Conservation (phyloP, 345 rosid genomes). For the Camelina hispida region DNA sequence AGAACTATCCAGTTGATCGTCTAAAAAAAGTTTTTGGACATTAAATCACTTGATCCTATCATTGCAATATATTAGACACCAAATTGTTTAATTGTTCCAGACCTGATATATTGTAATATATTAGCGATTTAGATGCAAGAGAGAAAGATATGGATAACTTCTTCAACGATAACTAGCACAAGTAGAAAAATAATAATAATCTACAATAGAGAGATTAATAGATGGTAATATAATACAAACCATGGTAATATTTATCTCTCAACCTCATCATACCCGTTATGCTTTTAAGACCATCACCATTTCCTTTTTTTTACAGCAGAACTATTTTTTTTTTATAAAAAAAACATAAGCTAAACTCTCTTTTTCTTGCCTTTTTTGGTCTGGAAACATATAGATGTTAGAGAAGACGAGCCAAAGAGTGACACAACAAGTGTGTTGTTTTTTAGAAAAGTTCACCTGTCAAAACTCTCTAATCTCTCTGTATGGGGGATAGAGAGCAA, state of each 20-base stretch:
- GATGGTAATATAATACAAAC: constrained; percentile 32
- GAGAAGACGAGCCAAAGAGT: constrained; percentile 24
- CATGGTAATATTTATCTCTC: constrained; percentile 31
- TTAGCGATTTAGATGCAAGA: constrained; percentile 28
- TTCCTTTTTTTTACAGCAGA: constrained; percentile 31
- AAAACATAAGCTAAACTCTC: constrained; percentile 28
- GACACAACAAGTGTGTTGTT: constrained; percentile 28
- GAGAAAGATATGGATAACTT: background rate
- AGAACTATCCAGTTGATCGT: too few species aligned
- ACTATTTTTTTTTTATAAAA: constrained; percentile 1
- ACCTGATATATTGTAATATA: constrained; percentile 29
- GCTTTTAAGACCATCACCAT: constrained; percentile 35
- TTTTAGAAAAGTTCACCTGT: constrained; percentile 32
- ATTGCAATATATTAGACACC: too few species aligned
- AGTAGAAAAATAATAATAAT: constrained; percentile 16
- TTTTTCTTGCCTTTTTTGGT: constrained; percentile 15
- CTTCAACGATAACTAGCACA: constrained; percentile 25
- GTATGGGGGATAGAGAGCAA: constrained; percentile 34
- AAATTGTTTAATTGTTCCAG: too few species aligned
- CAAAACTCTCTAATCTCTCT: constrained; percentile 33
- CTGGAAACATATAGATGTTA: constrained; percentile 31
- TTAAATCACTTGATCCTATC: too few species aligned
- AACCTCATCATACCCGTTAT: constrained; percentile 13
- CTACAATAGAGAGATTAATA: constrained; percentile 17
- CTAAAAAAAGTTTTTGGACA: too few species aligned